Evolutionary conservation across 495 filamentous ascomycete genomes (phyloP).

Genomic region (Schizothecium vesticola): DNA sequence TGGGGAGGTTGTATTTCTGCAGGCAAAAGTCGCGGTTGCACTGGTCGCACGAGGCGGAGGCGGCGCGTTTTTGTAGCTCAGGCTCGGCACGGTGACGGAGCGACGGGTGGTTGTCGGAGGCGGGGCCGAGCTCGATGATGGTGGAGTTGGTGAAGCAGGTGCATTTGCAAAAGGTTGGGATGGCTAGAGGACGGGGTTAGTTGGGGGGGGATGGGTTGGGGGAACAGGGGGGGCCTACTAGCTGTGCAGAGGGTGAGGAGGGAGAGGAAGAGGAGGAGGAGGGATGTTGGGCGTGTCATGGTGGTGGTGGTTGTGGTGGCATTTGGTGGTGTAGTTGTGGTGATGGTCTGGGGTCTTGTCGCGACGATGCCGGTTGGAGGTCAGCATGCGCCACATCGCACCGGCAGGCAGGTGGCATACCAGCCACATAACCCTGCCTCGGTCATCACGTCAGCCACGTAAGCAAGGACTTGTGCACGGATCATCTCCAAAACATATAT

Average conservation of each 20-base stretch:
- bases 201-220: background rate
- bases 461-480: constrained; percentile 22
- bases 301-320: constrained; percentile 7
- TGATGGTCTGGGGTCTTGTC: background rate
- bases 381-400: background rate
- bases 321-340: background rate
- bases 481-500: constrained; percentile 14
- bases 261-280: constrained; percentile 30
- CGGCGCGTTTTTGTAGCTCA: constrained; percentile 18
- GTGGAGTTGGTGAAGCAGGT: constrained; percentile 89
- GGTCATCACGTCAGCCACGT: background rate
- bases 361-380: background rate
- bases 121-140: constrained; percentile 66
- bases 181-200: constrained; percentile 31
- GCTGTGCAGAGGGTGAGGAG: constrained; percentile 29
- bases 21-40: constrained; percentile 92
- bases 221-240: constrained; percentile 29
- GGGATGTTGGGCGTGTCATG: constrained; percentile 30
- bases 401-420: background rate
- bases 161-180: constrained; percentile 96
- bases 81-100: background rate
- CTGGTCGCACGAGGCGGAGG: constrained; percentile 58
- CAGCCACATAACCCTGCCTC: background rate
- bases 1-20: constrained; percentile 68
- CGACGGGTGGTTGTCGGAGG: constrained; percentile 22